Evolutionary conservation across 108 stramenopile genomes (phyloP), one percentile per base, ranked within the genome.

Genomic region (Craspedostauros australis): DNA sequence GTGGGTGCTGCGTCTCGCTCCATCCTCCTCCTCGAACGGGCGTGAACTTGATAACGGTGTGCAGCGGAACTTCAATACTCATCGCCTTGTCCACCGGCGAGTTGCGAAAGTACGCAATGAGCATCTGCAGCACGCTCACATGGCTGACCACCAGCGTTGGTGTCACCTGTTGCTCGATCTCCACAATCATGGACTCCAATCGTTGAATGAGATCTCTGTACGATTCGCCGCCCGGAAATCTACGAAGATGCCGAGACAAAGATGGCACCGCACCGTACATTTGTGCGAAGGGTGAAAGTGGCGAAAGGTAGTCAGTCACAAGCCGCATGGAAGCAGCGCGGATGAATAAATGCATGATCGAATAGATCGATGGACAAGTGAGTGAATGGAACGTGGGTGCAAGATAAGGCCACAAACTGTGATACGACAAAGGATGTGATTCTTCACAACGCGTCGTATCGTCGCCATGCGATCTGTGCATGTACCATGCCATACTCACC

Each of bases 211-310:
- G 71, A 56, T 95, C 94, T 37, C 59, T 65, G 51, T 93, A 93
- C 27, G 81, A 82, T 70, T 95, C 94, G 6, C 94, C 94, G 11
- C 94, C 93, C 12, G 90, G 94, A 50, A 95, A 95, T 46, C 90
- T 79, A 19, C 3, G 12, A n/a, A 25, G 27, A 37, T 47, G 15
- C 43, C 8, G 15, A n/a, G 20, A 44, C 43, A 44, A 16, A 44
- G 8, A 12, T n/a, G n/a, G n/a, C n/a, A n/a, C n/a, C n/a, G n/a
- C n/a, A n/a, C n/a, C n/a, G 31, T 1, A n/a, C 15, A 2, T 16
- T 19, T 39, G 6, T 46, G 4, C 24, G 26, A 24, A n/a, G n/a
- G 15, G 22, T 15, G n/a, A n/a, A 46, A 4, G 45, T 46, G 6
- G 45, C 26, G 2, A n/a, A n/a, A n/a, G n/a, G n/a, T 11, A 12